Conservation (phyloP, 2,329 filamentous ascomycete species). For the Graphium sp. region DNA sequence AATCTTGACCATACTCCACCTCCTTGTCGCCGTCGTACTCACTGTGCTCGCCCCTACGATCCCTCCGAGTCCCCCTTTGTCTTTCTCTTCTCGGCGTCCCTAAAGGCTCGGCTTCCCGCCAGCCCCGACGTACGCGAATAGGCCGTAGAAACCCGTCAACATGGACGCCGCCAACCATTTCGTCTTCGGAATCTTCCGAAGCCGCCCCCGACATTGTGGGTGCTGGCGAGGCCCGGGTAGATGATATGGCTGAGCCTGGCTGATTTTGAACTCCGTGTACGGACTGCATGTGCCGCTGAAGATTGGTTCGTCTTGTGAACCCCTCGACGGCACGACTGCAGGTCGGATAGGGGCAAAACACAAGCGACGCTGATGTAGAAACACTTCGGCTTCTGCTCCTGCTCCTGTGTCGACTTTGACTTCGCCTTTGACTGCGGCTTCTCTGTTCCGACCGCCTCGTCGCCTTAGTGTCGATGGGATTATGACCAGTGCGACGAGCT, state of each 20-base stretch:
- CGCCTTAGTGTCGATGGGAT: background rate
- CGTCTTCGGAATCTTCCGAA: slow-evolving; percentile 25
- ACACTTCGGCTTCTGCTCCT: slow-evolving; percentile 2
- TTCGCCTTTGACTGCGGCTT: background rate
- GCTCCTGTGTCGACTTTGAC: background rate
- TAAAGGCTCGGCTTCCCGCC: too few species aligned
- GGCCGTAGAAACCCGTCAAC: slow-evolving; percentile 49
- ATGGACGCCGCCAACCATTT: slow-evolving; percentile 46
- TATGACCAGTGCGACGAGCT: background rate
- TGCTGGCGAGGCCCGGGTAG: slow-evolving; percentile 1
- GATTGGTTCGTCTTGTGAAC: slow-evolving; percentile 17
- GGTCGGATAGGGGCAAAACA: slow-evolving; percentile 18
- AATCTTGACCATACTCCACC: too few species aligned
- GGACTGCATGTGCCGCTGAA: slow-evolving; percentile 18
- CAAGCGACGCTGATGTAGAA: slow-evolving; percentile 9
- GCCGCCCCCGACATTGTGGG: slow-evolving; percentile 4
- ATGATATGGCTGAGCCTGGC: slow-evolving; percentile 8
- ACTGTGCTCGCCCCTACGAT: too few species aligned
- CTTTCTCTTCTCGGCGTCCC: too few species aligned
- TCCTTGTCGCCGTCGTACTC: too few species aligned
- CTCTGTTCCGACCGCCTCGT: slow-evolving; percentile 1
- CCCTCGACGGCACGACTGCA: slow-evolving; percentile 19
- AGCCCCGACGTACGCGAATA: slow-evolving; percentile 29
- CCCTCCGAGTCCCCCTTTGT: too few species aligned
- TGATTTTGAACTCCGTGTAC: slow-evolving; percentile 18